Evolutionary conservation across 768 basidiomycete genomes (phyloP), one percentile per base, ranked within the genome.

Genomic region (Termitomyces sp.): DNA sequence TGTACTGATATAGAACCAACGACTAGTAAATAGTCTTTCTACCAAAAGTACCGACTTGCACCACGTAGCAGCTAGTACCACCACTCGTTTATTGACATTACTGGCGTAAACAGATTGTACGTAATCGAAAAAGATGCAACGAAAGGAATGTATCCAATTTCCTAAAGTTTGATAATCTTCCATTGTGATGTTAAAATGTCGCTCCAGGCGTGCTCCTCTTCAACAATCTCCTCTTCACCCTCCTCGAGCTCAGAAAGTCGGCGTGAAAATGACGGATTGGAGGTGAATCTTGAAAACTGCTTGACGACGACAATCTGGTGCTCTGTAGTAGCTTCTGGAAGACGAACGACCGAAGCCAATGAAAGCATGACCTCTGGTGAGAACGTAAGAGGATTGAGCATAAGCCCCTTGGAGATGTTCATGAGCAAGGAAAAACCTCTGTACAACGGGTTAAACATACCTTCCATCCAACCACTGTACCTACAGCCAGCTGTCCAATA

Each of bases 351-450:
- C 0, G 66, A 67, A 0, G 71, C 83, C 2, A 82, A 57, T n/a
- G 69, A 72, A 19, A 85, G 62, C 54, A 87, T 61, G 12, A 77
- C 65, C 58, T 86, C 87, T 0, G 87, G 87, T 5, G 83, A 78
- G 50, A 76, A 77, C 3, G 85, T 87, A 5, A 62, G 63, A 0
- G 80, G 80, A 59, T 86, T 79, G 48, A 89, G 76, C 0, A 73
- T 81, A 2, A 89, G 75, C 5, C 67, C 77, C 87, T 88, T 60
- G 34, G n/a, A 45, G 14, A 47, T 21, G 15, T 14, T 7, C 15
- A 21, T 19, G 37, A 38, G 47, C 45, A 41, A 3, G 15, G 52
- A 1, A 0, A 34, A 28, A 43, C 22, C 35, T 35, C 1, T 44
- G 44, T 50, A 41, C n/a, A 37, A 28, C 28, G 50, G 21, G 43